Evolutionary conservation across 352 stramenopile genomes (phyloP), one percentile per base, ranked within the genome.

Genomic region (Pythium monospermum): DNA sequence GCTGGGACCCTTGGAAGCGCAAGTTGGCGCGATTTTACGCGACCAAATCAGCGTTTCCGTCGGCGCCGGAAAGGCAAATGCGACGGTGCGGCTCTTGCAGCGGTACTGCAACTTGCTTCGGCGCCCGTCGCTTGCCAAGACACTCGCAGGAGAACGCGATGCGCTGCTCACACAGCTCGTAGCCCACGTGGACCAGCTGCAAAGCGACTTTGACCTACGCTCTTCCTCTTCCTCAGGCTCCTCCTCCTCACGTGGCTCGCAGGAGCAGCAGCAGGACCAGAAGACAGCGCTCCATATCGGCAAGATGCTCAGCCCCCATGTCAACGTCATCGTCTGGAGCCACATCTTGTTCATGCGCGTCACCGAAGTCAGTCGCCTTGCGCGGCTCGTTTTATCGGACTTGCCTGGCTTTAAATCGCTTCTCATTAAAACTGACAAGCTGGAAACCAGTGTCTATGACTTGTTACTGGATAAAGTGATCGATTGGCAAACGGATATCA

Each of bases 321-420:
- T 94, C 21, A 93, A 91, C 40, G 69, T 76, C 18, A 90, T 95
- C 40, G 76, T 92, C 10, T 95, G 85, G 85, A 75, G 76, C 31
- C 80, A 90, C 43, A 87, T 89, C 22, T 52, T 95, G 6, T 62
- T 57, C 15, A 69, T 66, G 33, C 73, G 80, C 40, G 67, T 95
- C n/a, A 47, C 44, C 23, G 70, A 83, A 31, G 84, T 90, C 49
- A 51, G 57, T 32, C 53, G 60, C 2, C 48, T 89, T 15, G 73
- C 71, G 3, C 66, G 55, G 18, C 61, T 76, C 22, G 77, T 91
- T 21, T 65, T 96, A 1, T 47, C 58, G 0, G 85, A 96, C 49
- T 50, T 95, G 15, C 73, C 73, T 3, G 71, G 68, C 0, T 85
- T 94, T 41, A 57, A 73, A 21, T 49, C 62, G 10, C 68, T 91